These are phyloP conservation scores for Pseudohalonectria lignicola DNA, from an alignment of 2,329 filamentous ascomycete genomes.

Conservation along the genomic window DNA sequence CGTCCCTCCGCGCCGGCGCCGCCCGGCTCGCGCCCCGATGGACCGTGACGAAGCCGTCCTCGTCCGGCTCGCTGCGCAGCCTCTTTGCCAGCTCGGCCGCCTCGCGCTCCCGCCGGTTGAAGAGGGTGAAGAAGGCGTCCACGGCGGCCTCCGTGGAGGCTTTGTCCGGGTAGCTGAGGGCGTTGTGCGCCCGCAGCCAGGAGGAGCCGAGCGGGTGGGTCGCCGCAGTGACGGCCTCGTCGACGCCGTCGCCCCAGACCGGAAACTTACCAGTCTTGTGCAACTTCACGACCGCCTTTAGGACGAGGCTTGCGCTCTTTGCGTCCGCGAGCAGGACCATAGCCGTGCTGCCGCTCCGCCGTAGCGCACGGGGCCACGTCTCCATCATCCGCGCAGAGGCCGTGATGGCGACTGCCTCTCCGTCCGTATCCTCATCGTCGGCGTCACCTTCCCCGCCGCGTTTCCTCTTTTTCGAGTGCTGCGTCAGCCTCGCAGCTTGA, in stretches of 20 bases:
- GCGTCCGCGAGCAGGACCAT: conserved; percentile 77
- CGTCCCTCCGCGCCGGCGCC: conserved; percentile 64
- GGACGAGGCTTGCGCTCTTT: conserved; percentile 61
- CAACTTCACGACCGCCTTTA: conserved; percentile 62
- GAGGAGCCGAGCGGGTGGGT: conserved; percentile 41
- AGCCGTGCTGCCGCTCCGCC: conserved; percentile 66
- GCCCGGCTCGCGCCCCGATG: conserved; percentile 61
- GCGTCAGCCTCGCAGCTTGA: conserved; percentile 23
- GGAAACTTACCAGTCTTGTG: conserved; percentile 50
- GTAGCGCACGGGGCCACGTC: conserved; percentile 62
- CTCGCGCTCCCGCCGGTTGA: conserved; percentile 58
- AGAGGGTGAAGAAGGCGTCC: conserved; percentile 80
- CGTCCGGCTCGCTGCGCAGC: conserved; percentile 72
- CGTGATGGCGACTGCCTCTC: conserved; percentile 35
- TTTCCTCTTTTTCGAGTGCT: conserved; percentile 39
- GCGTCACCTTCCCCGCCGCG: conserved; percentile 20
- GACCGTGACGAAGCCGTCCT: conserved; percentile 92
- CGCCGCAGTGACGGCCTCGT: conserved; percentile 42
- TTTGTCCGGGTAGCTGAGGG: conserved; percentile 59
- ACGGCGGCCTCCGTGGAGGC: conserved; percentile 58
- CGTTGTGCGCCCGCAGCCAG: conserved; percentile 56
- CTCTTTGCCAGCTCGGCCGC: conserved; percentile 50
- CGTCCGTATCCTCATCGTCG: conserved; percentile 45
- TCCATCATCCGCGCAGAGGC: conserved; percentile 50
- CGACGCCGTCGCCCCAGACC: conserved; percentile 58